These are phyloP conservation scores for Artemisia tridentata DNA, from an alignment of 129 eudicot genomes.

Conservation along the genomic window DNA sequence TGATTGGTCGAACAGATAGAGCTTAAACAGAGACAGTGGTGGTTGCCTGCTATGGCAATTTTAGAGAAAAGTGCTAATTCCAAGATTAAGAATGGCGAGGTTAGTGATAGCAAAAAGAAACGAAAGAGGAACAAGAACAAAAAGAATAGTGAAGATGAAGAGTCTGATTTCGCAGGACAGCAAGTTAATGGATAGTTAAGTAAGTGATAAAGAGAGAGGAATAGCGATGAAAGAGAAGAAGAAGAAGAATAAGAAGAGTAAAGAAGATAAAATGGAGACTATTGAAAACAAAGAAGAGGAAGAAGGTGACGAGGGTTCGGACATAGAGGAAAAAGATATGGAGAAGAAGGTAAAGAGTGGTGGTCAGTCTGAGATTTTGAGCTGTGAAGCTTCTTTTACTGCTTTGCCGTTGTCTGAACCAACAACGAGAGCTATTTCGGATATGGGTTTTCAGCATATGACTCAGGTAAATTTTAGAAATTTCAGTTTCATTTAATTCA, in stretches of 20 bases:
- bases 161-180: background rate
- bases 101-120: slow-evolving; percentile 33
- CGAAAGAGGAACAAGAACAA: slow-evolving; percentile 40
- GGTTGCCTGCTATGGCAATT: slow-evolving; percentile 29
- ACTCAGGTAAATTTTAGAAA: slow-evolving; percentile 56
- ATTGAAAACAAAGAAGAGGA: no score
- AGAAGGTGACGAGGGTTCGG: no score
- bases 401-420: slow-evolving; percentile 60
- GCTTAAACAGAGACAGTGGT: slow-evolving; percentile 22
- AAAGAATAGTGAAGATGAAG: slow-evolving; percentile 17
- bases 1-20: background rate
- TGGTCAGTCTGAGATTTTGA: slow-evolving; percentile 63
- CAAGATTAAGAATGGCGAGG: slow-evolving; percentile 14
- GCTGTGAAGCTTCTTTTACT: slow-evolving; percentile 44
- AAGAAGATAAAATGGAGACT: no score
- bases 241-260: background rate
- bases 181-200: slow-evolving; percentile 16
- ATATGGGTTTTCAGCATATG: slow-evolving; percentile 58
- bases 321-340: slow-evolving; percentile 19
- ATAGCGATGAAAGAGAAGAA: slow-evolving; percentile 17
- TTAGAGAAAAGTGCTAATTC: slow-evolving; percentile 43
- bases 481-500: background rate
- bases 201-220: slow-evolving; percentile 3
- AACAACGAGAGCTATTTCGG: slow-evolving; percentile 57
- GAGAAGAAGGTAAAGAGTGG: slow-evolving; percentile 30